Percentiles rank a stretch among this genome's conserved stretches.
phyloP scores from a whole-genome alignment of 148 eudicot genomes.

The Pouteria glomerata region DNA sequence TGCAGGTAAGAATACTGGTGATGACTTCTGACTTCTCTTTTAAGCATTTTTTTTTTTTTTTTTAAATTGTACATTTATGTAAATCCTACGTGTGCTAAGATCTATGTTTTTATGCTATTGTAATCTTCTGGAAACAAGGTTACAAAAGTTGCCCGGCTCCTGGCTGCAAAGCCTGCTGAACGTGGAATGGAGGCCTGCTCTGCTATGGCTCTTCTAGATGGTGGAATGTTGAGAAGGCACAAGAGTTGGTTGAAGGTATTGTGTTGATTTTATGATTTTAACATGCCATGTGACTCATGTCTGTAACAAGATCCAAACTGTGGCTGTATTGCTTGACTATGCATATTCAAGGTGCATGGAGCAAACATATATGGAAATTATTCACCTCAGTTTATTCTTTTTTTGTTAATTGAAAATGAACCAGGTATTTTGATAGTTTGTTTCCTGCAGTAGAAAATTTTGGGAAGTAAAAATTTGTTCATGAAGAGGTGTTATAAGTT shows the following conservation, averaged over 20 bases:
- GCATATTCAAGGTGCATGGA: not conserved
- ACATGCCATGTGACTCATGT: too few species aligned
- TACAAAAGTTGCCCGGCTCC: constrained; percentile 83
- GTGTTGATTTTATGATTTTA: constrained; percentile 4
- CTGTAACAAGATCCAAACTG: constrained; percentile 1
- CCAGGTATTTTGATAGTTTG: not conserved
- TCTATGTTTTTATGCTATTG: constrained; percentile 14
- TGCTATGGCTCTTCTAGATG: constrained; percentile 95
- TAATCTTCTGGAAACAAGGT: constrained; percentile 40
- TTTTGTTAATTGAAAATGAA: not conserved
- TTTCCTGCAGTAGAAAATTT: constrained; percentile 7
- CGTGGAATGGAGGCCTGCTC: constrained; percentile 48
- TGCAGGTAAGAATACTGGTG: constrained; percentile 58
- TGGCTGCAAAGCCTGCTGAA: constrained; percentile 55
- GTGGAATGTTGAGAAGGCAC: constrained; percentile 87
- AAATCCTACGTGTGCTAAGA: not conserved
- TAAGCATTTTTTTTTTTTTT: too few species aligned
- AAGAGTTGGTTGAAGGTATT: constrained; percentile 87
- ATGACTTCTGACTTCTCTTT: not conserved
- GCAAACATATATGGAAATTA: not conserved
- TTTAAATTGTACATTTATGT: not conserved
- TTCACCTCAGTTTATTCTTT: too few species aligned
- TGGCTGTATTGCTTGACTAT: not conserved
- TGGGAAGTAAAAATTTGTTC: not conserved
- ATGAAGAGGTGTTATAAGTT: not conserved